Base-by-base conservation (phyloP, 108 stramenopile species). In the Skeletonema marinoi region DNA sequence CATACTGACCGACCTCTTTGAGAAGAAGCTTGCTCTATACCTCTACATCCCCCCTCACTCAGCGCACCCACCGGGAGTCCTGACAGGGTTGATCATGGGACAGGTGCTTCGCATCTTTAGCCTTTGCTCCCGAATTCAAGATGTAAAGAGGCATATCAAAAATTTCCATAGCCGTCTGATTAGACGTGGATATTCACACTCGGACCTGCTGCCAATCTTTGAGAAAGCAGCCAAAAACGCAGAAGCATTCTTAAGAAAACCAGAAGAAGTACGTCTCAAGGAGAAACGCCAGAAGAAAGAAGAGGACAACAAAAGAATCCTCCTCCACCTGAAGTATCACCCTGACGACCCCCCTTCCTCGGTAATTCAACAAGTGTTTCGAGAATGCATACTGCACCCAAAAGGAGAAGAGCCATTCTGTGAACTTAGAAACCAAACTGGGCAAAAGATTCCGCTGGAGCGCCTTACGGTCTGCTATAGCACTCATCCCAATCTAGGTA, bases 81-180 rank as follows among this genome's bases (percentile, higher is more conserved):
- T 69, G 10, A 50, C 44, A 10, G 75, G 80, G 1, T 17, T 80
- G 1, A 25, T 80, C 13, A 63, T 54, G 4, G 73, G 82, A 7
- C 44, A 74, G 16, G 31, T 70, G 31, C 78, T 74, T 13, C 71
- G 77, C 0, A 68, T 74, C 51, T 67, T 63, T 33, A 39, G 39
- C 10, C 66, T 83, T 5, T 78, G 78, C 61, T 32, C 63, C 4
- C 5, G 4, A 3, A 17, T 29, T 5, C 17, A 32, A 2, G 67
- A 79, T 7, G n/a, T 70, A 6, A 21, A 30, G 29, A 42, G 44
- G 4, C 38, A 69, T 19, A 19, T 78, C 39, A 59, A 46, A 16
- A 42, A 60, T 19, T 83, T 83, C 78, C 67, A 56, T 16, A 32
- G 41, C 33, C 58, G 82, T 44, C 61, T 83, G 4, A 33, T 69